Base-by-base conservation (phyloP, 805 yeast species). In the Saturnispora sanitii region DNA sequence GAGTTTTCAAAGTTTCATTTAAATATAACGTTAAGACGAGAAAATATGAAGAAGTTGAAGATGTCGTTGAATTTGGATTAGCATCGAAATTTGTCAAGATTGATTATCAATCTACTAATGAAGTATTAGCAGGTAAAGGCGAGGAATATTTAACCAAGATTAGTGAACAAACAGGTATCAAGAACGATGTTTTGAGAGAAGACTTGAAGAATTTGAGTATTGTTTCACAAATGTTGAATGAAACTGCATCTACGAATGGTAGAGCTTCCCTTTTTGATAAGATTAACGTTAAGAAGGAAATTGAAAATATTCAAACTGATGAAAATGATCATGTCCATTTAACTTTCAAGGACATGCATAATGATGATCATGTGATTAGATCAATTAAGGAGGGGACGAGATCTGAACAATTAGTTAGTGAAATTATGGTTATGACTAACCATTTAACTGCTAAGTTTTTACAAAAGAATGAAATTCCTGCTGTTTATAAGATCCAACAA, bases 401-500 rank as follows among this genome's bases (percentile, higher is more conserved):
- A 27, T 77, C 95, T 0, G 76, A 74, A 30, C 52, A 66, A 2
- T 64, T 90, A 20, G 96, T 90, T 2, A 71, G 90, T 1, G 94
- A 90, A 55, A 57, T 82, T 37, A 90, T 90, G 98, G 71, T 88
- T 19, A 61, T 74, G 34, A 86, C 92, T 1, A 87, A 86, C 55
- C 62, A 69, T n/a, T 60, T 79, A 3, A 67, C 77, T 2, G 82
- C 82, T 1, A 44, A 56, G 2, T 70, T 65, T 49, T 71, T 79
- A 13, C 33, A 47, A 2, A 47, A 56, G 4, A 60, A 71, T 31
- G 50, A 60, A 0, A 67, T 77, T 8, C 77, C 80, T 2, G 75
- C 78, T 9, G 62, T 82, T 11, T 79, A 67, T 53, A 52, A 50
- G 52, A 62, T 45, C 43, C 69, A 50, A 39, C 48, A 38, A 26